Base-by-base conservation (phyloP, 2,329 filamentous ascomycete species). In the Drechmeria coniospora region DNA sequence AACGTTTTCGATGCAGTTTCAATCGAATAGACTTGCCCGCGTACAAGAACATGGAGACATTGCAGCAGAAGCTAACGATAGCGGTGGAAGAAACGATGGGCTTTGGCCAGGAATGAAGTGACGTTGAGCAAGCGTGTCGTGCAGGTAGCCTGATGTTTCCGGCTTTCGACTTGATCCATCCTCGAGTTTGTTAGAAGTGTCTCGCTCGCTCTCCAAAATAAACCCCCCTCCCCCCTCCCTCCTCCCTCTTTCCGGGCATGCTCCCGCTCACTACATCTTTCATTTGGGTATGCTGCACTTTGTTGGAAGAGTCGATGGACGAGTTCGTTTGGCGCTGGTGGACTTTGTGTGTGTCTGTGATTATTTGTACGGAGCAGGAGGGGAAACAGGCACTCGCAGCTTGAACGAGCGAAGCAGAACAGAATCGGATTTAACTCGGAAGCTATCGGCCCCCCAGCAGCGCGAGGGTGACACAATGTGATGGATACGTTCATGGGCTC, bases 1-100 rank as follows among this genome's bases (percentile, higher is more conserved):
- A 30, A 30, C 25, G 2, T n/a, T n/a, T n/a, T n/a, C 9, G 15
- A n/a, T 25, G n/a, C 38, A 92, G 84, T 59, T 98, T 98, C 68
- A 98, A 98, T 56, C 84, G 90, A 45, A 69, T 98, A 40, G 90
- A 98, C 56, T 61, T 98, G 27, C 90, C 90, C 22, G 76, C 83
- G 16, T 98, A 98, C 52, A 95, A 94, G 63, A 73, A 66, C 14
- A 68, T 86, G 44, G 87, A 95, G 37, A 72, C 71, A 42, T 65
- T 98, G 40, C 79, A 87, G 50, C 65, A 76, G 47, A 98, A 98
- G 59, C 65, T 98, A 43, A 90, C 86, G 6, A 92, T 93, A 56
- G 90, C 90, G 15, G 90, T 98, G 30, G 90, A 98, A 59, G 90
- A 98, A 62, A 98, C 90, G 0, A 86, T 98, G 64, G 90, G 90